These are phyloP conservation scores for Kregervanrija pseudodelftensis DNA, from an alignment of 805 yeast genomes.

Conservation along the genomic window DNA sequence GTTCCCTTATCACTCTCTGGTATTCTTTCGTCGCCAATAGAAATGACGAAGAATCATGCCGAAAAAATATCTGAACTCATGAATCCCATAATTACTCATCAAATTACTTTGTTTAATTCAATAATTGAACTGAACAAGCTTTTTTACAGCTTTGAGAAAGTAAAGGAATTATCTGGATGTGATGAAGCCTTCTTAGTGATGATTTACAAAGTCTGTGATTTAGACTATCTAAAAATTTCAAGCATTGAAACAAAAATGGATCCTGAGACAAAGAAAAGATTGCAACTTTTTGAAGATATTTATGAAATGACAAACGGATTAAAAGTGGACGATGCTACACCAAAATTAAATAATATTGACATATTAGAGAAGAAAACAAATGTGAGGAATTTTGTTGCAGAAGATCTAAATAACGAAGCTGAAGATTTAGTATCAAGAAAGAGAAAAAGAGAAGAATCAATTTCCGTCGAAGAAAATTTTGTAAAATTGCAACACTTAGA, in stretches of 20 bases:
- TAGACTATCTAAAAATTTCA: no score
- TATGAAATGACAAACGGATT: no score
- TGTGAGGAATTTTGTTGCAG: background rate
- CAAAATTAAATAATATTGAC: background rate
- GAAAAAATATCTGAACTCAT: no score
- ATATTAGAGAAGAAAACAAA: background rate
- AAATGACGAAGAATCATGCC: no score
- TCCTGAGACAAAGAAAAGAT: no score
- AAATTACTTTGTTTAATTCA: no score
- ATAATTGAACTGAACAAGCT: background rate
- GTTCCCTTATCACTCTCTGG: no score
- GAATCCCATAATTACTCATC: no score
- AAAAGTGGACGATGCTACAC: background rate
- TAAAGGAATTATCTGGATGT: slow-evolving; percentile 11
- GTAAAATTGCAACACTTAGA: background rate
- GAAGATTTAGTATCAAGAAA: background rate
- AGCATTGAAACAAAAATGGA: no score
- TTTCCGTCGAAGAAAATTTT: background rate
- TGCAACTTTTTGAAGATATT: no score
- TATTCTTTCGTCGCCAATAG: no score
- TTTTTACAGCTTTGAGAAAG: background rate
- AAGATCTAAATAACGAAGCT: background rate
- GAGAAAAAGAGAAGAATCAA: background rate
- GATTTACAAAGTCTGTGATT: slow-evolving; percentile 1
- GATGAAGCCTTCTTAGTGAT: slow-evolving; percentile 12